Percentiles rank a stretch among this genome's conserved stretches.
phyloP scores from a whole-genome alignment of 345 rosid species.

The Carallia pectinifolia region DNA sequence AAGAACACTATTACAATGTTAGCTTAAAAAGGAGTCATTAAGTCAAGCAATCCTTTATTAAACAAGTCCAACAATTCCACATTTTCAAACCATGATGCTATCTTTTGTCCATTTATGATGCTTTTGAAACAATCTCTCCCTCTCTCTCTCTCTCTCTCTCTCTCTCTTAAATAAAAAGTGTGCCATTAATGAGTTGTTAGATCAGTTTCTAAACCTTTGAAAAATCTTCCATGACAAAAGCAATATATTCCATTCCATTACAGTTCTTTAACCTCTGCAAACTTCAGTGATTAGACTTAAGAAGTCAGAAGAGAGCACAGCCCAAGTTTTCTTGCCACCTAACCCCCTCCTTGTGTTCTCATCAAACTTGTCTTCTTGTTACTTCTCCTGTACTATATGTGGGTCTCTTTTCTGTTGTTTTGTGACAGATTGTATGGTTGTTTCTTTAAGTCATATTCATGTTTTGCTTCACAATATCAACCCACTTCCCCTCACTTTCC shows the following conservation, averaged over 20 bases:
- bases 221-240: constrained; percentile 11
- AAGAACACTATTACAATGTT: background rate
- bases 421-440: constrained; percentile 9
- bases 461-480: constrained; percentile 21
- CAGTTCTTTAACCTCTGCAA: constrained; percentile 13
- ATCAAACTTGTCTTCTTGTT: constrained; percentile 9
- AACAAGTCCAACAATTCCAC: background rate
- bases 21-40: constrained; percentile 2
- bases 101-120: background rate
- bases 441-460: constrained; percentile 31
- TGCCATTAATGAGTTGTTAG: too few species aligned
- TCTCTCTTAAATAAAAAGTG: too few species aligned
- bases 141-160: background rate
- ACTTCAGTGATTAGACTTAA: constrained; percentile 1
- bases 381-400: constrained; percentile 32
- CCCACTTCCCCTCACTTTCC: constrained; percentile 11
- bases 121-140: background rate
- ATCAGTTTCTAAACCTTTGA: constrained; percentile 16
- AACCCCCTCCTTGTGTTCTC: constrained; percentile 11
- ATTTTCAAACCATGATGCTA: constrained; percentile 11
- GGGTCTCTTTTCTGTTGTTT: constrained; percentile 29
- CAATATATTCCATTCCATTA: background rate
- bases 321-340: constrained; percentile 22
- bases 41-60: constrained; percentile 1
- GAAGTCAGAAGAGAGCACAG: background rate